Evolutionary conservation across 1,139 yeast species (phyloP).

Genomic region (Candida smagusa): DNA sequence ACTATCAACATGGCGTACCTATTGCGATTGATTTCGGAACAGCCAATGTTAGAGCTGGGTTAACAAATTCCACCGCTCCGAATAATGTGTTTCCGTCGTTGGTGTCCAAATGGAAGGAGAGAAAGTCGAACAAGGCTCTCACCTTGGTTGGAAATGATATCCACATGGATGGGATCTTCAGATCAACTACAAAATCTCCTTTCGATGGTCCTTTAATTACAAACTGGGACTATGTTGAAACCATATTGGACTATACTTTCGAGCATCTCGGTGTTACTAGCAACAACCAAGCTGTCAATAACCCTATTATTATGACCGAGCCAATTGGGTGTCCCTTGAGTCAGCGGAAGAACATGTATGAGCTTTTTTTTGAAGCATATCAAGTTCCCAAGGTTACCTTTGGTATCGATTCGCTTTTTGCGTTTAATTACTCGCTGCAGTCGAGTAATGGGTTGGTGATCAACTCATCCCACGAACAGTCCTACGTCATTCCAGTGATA

Average conservation of each 20-base stretch:
- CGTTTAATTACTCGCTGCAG: slow-evolving; percentile 52
- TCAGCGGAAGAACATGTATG: slow-evolving; percentile 75
- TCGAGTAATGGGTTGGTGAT: slow-evolving; percentile 66
- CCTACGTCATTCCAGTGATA: slow-evolving; percentile 79
- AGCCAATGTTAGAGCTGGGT: slow-evolving; percentile 67
- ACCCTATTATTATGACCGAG: slow-evolving; percentile 83
- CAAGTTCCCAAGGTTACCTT: slow-evolving; percentile 68
- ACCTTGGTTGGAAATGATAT: slow-evolving; percentile 84
- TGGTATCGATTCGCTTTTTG: slow-evolving; percentile 80
- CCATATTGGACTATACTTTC: slow-evolving; percentile 78
- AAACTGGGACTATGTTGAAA: slow-evolving; percentile 91
- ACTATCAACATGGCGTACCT: slow-evolving; percentile 58
- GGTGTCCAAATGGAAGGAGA: slow-evolving; percentile 73
- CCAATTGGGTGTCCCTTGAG: slow-evolving; percentile 65
- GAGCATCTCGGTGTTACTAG: slow-evolving; percentile 71
- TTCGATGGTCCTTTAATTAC: slow-evolving; percentile 84
- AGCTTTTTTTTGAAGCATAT: slow-evolving; percentile 79
- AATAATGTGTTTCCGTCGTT: slow-evolving; percentile 66
- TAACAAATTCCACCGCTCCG: slow-evolving; percentile 53
- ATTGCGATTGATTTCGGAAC: slow-evolving; percentile 84
- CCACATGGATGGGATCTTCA: slow-evolving; percentile 63
- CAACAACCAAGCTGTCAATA: slow-evolving; percentile 51
- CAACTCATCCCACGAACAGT: slow-evolving; percentile 79
- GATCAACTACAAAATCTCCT: slow-evolving; percentile 71
- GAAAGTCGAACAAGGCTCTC: slow-evolving; percentile 61